phyloP scores from a whole-genome alignment of 441 rosid genomes.

The Syzygium malaccense region DNA sequence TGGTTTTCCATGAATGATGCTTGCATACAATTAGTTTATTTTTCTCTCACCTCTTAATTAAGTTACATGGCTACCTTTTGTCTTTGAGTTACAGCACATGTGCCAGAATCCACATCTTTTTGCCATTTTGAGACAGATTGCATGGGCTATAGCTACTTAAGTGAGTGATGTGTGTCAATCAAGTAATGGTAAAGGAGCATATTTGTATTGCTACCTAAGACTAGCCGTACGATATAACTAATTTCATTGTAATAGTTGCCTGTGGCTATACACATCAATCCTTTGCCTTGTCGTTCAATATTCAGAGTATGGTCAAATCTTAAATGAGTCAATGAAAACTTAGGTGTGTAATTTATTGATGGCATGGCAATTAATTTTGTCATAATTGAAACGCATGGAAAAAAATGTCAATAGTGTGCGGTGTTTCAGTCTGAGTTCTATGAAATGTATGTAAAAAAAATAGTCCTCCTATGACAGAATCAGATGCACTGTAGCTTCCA shows the following conservation, averaged over 20 bases:
- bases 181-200: neutral
- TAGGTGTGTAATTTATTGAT: neutral
- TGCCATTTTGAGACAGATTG: neutral
- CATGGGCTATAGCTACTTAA: neutral
- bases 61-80: neutral
- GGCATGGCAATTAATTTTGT: neutral
- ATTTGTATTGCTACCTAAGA: neutral
- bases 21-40: neutral
- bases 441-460: neutral
- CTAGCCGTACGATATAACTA: neutral
- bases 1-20: neutral
- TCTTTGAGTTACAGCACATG: neutral
- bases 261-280: neutral
- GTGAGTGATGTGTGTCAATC: neutral
- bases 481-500: neutral
- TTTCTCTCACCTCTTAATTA: neutral
- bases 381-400: neutral
- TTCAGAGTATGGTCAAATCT: neutral
- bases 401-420: neutral
- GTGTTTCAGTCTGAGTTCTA: neutral
- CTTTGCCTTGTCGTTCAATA: neutral
- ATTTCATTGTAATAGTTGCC: neutral
- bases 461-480: neutral
- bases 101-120: neutral
- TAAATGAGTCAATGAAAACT: neutral